Evolutionary conservation across 768 basidiomycete species (phyloP), one percentile per base, ranked within the genome.

Genomic region (Stropharia rugosoannulata): DNA sequence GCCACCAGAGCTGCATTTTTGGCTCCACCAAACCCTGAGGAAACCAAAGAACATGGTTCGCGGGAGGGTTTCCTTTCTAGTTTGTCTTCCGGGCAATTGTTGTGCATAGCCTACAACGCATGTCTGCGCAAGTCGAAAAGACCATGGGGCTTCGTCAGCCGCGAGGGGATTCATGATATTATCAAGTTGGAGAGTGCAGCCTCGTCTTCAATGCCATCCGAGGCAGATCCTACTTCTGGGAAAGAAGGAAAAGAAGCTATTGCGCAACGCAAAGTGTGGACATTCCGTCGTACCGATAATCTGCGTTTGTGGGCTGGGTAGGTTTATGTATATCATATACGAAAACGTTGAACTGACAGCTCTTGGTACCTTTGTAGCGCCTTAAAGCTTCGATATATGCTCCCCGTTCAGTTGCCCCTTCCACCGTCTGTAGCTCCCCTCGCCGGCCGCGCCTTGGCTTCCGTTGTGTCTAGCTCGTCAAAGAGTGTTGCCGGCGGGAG

Each of bases 111-210:
- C 0, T 94, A 93, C 73, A 96, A 95, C 68, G 70, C 80, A 10
- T 87, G 84, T 27, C 88, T 95, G 0, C 83, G 94, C 22, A 82
- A 84, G 56, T 93, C 91, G 7, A 83, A 83, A 45, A 84, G 88
- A 60, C 90, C 91, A 0, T 96, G 93, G 92, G 94, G 93, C 0
- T 95, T 87, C 69, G 87, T 95, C 54, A 89, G 80, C 57, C 71
- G 78, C 42, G 84, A 88, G 54, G 82, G 84, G 2, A 84, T 96
- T 15, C 94, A 95, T 63, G 90, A 93, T 63, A 85, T 95, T 44
- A 68, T 85, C 16, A 75, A 80, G 2, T 80, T 92, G 13, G 89
- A 91, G 65, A 73, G 71, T 51, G 76, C 78, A 0, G 74, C 74
- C 6, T 67, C 71, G 11, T 69, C 66, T 3, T 74, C 76, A 41